These are phyloP conservation scores for Exophiala mesophila DNA, from an alignment of 2,329 filamentous ascomycete species.

Conservation along the genomic window DNA sequence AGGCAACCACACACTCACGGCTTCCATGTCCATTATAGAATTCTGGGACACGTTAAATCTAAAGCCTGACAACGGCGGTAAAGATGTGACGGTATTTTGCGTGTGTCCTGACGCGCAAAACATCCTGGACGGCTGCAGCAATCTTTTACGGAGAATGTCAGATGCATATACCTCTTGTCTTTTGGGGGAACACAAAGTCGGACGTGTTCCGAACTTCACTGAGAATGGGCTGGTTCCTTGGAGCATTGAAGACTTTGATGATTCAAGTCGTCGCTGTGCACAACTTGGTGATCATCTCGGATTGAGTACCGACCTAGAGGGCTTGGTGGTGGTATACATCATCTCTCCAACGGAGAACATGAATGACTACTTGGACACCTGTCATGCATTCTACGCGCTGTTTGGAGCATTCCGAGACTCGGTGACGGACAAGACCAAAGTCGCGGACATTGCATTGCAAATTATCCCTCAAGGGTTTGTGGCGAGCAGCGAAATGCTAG, in stretches of 20 bases:
- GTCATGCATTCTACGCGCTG: slow-evolving; percentile 53
- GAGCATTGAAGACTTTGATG: slow-evolving; percentile 27
- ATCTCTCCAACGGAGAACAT: slow-evolving; percentile 47
- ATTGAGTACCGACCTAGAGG: slow-evolving; percentile 30
- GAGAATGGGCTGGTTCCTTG: slow-evolving; percentile 36
- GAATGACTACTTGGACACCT: slow-evolving; percentile 44
- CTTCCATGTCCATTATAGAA: slow-evolving; percentile 51
- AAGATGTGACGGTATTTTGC: slow-evolving; percentile 55
- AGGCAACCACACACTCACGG: slow-evolving; percentile 49
- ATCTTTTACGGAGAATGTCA: slow-evolving; percentile 50
- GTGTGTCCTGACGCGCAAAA: slow-evolving; percentile 48
- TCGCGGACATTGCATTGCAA: slow-evolving; percentile 52
- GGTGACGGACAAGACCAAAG: slow-evolving; percentile 9
- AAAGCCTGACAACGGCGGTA: slow-evolving; percentile 50
- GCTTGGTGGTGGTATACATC: slow-evolving; percentile 54
- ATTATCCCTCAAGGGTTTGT: slow-evolving; percentile 54
- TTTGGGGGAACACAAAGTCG: slow-evolving; percentile 48
- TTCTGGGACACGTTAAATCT: slow-evolving; percentile 61
- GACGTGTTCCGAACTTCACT: slow-evolving; percentile 37
- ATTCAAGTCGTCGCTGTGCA: slow-evolving; percentile 32
- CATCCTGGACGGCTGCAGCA: slow-evolving; percentile 42
- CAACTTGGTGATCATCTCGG: slow-evolving; percentile 36
- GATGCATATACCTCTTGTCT: slow-evolving; percentile 54
- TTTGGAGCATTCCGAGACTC: slow-evolving; percentile 48
- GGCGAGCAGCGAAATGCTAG: slow-evolving; percentile 47